Base-by-base conservation (phyloP, 257 asterid genomes). In the Anisodus tanguticus region DNA sequence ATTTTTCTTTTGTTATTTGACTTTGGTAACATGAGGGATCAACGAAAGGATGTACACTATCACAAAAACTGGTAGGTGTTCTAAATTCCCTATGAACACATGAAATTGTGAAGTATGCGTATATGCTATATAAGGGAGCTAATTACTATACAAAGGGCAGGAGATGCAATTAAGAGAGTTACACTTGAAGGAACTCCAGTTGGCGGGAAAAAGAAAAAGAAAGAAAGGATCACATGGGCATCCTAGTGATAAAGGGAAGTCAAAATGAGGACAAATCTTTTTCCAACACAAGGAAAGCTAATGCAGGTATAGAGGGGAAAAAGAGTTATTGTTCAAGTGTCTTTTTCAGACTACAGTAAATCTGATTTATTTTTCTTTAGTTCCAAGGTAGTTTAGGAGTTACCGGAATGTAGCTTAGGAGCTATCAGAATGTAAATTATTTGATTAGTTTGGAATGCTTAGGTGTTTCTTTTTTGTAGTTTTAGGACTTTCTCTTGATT, bases 31-130 rank as follows among this genome's bases (percentile, higher is more conserved):
- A 16, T 43, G 76, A 68, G 13, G 76, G 51, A 68, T 37, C 51
- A 68, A 68, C 51, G 15, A 68, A 68, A 68, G 22, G 51, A 68
- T 68, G 76, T 37, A 43, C 12, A 68, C 76, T 68, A 68, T 17
- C 45, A 68, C 51, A 68, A 66, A 37, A 68, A 41, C 45, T 41
- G 5, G 0, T 3, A 41, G 45, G 45, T 3, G 45, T 41, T 41
- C 45, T 41, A 41, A 41, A 41, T 41, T 41, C 45, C 45, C 45
- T 41, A 6, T 41, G 4, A 41, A 41, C 45, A 41, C 45, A 6
- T 2, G 45, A 41, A 41, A 41, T 41, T 41, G 45, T 41, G 45
- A 53, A 53, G 15, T 53, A 53, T 53, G 11, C 4, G 10, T 8
- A 59, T 59, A 22, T 63, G 69, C 39, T 22, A 63, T 9, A 22